Percentiles rank a stretch among this genome's conserved stretches.
Evolutionary conservation across 352 stramenopile genomes (phyloP).

Genomic region (Peronospora belbahrii): DNA sequence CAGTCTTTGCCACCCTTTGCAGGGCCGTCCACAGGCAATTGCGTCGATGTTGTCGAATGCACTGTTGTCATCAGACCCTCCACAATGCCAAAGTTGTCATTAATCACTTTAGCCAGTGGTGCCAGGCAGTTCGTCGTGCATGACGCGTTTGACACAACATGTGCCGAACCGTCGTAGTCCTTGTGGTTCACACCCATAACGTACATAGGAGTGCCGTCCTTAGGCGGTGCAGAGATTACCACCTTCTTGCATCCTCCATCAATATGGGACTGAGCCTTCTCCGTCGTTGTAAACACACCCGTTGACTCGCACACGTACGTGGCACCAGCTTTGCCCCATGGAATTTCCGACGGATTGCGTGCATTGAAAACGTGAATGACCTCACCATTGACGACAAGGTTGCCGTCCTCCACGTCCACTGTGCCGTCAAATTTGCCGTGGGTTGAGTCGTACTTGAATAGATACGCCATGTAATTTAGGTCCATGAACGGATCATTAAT

Average conservation of each 20-base stretch:
- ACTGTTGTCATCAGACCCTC: slow-evolving; percentile 98
- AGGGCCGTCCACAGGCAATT: slow-evolving; percentile 95
- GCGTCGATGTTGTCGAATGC: slow-evolving; percentile 95
- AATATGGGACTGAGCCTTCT: slow-evolving; percentile 91
- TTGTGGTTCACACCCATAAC: slow-evolving; percentile 98
- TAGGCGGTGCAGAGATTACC: slow-evolving; percentile 94
- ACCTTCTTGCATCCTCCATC: slow-evolving; percentile 91
- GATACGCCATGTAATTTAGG: slow-evolving; percentile 94
- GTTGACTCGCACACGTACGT: slow-evolving; percentile 93
- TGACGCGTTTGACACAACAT: slow-evolving; percentile 97
- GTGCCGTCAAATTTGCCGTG: slow-evolving; percentile 84
- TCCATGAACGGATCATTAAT: slow-evolving; percentile 94
- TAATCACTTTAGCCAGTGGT: slow-evolving; percentile 96
- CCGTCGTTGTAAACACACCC: slow-evolving; percentile 72
- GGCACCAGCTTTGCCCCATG: slow-evolving; percentile 81
- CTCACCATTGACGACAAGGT: slow-evolving; percentile 89
- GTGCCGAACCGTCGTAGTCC: slow-evolving; percentile 86
- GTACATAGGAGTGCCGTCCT: slow-evolving; percentile 95
- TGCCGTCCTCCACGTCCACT: slow-evolving; percentile 72
- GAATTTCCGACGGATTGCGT: slow-evolving; percentile 90
- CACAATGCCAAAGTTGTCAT: slow-evolving; percentile 97
- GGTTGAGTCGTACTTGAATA: slow-evolving; percentile 88
- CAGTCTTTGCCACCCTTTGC: slow-evolving; percentile 94
- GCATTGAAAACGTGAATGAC: slow-evolving; percentile 89
- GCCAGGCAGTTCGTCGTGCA: slow-evolving; percentile 99